phyloP scores from a whole-genome alignment of 2,329 filamentous ascomycete genomes.

The Pestalotiopsis sp. region DNA sequence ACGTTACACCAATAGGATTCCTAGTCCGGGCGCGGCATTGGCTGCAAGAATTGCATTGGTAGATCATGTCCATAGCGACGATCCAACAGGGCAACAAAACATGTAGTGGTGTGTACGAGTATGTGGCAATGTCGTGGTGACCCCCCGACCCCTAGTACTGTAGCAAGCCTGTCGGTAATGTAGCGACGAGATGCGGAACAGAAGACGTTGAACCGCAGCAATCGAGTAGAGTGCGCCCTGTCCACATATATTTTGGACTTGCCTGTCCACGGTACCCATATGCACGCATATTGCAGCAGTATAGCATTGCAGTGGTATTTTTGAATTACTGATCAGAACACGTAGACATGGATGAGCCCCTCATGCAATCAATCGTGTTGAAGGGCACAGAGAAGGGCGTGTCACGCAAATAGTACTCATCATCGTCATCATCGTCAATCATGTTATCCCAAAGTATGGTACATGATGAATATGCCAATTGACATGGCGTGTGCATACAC shows the following conservation, averaged over 20 bases:
- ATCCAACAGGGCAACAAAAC: neutral
- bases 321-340: neutral
- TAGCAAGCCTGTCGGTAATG: too few relatives aligned
- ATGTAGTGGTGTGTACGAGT: neutral
- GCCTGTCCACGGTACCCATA: too few relatives aligned
- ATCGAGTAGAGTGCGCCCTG: too few relatives aligned
- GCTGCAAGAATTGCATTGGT: neutral
- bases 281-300: neutral
- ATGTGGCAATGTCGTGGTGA: neutral
- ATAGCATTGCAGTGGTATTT: neutral
- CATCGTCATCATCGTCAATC: neutral
- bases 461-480: neutral
- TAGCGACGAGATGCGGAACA: too few relatives aligned
- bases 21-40: neutral
- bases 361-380: neutral
- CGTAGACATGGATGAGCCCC: neutral
- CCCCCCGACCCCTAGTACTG: too few relatives aligned
- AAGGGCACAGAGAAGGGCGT: neutral
- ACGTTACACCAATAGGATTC: neutral
- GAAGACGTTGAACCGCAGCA: too few relatives aligned
- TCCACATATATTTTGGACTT: too few relatives aligned
- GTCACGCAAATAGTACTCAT: neutral
- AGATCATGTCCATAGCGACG: neutral
- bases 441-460: neutral
- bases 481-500: neutral